Conservation (phyloP, 805 yeast genomes). For the Lipomyces japonicus region DNA sequence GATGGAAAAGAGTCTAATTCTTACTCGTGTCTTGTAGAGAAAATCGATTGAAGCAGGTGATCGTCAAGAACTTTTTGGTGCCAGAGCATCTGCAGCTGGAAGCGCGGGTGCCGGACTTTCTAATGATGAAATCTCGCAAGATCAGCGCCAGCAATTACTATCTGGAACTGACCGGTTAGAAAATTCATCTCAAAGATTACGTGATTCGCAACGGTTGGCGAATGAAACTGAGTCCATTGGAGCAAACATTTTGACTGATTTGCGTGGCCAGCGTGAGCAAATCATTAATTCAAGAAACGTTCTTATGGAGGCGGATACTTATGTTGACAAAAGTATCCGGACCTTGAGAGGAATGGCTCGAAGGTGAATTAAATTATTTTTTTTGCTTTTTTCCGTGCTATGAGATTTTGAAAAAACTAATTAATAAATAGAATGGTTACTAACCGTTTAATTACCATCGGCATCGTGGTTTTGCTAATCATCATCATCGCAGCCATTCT, state of each 20-base stretch:
- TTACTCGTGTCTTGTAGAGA: constrained; percentile 34
- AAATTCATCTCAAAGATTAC: constrained; percentile 73
- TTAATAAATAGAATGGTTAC: constrained; percentile 21
- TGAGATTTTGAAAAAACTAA: background rate
- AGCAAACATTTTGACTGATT: constrained; percentile 79
- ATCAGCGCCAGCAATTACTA: constrained; percentile 79
- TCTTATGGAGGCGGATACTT: constrained; percentile 82
- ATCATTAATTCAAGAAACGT: constrained; percentile 72
- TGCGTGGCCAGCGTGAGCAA: constrained; percentile 92
- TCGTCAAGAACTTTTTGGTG: constrained; percentile 69
- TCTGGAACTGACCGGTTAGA: constrained; percentile 76
- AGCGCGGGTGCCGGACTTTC: constrained; percentile 27
- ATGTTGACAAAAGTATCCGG: constrained; percentile 82
- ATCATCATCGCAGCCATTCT: constrained; percentile 25
- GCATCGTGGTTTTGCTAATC: constrained; percentile 20
- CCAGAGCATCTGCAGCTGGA: constrained; percentile 39
- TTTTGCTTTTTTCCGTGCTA: background rate
- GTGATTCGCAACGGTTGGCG: constrained; percentile 86
- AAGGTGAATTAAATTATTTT: constrained; percentile 29
- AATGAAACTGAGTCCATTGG: constrained; percentile 90
- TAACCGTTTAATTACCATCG: constrained; percentile 23
- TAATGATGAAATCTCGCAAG: constrained; percentile 42
- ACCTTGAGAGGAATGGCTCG: constrained; percentile 90
- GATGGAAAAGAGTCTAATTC: background rate
- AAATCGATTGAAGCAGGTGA: constrained; percentile 65